A percentile compares a stretch with the other conserved stretches of the same genome.
Conservation (phyloP, 345 rosid species). For the Leavenworthia alabamica region DNA sequence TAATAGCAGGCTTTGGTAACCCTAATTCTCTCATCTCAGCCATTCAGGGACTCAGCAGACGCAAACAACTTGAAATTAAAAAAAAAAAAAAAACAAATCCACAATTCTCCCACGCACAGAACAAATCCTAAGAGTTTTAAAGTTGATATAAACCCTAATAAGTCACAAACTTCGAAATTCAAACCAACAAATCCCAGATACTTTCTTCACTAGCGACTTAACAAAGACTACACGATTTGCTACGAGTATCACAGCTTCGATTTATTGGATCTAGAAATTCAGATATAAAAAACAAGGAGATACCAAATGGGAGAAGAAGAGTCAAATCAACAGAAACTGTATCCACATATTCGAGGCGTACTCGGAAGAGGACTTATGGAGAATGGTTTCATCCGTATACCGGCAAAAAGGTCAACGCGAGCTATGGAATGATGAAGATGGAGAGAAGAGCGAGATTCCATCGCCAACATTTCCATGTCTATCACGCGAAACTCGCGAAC, state of each 20-base stretch:
- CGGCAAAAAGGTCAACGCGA: conserved; percentile 39
- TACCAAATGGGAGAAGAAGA: neutral
- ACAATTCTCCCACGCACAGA: conserved; percentile 1
- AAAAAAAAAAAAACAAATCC: neutral
- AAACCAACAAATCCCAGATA: conserved; percentile 12
- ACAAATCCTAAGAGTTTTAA: conserved; percentile 6
- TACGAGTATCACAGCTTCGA: neutral
- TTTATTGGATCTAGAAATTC: conserved; percentile 24
- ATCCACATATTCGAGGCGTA: conserved; percentile 53
- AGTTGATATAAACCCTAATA: conserved; percentile 21
- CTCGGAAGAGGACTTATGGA: conserved; percentile 35
- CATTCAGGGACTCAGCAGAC: conserved; percentile 37
- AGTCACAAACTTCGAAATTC: conserved; percentile 16
- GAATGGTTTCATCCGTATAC: conserved; percentile 46
- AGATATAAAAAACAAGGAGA: conserved; percentile 6
- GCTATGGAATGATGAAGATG: conserved; percentile 37
- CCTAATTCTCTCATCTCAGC: conserved; percentile 52
- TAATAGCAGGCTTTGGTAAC: conserved; percentile 40
- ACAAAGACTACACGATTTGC: conserved; percentile 14
- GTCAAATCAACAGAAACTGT: conserved; percentile 8
- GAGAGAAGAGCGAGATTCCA: conserved; percentile 37
- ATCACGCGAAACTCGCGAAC: conserved; percentile 9
- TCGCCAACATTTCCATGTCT: conserved; percentile 56
- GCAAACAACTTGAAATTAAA: conserved; percentile 4
- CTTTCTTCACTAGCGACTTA: neutral